These are phyloP conservation scores for Toxicodendron radicans DNA, from an alignment of 345 rosid genomes.

Conservation along the genomic window DNA sequence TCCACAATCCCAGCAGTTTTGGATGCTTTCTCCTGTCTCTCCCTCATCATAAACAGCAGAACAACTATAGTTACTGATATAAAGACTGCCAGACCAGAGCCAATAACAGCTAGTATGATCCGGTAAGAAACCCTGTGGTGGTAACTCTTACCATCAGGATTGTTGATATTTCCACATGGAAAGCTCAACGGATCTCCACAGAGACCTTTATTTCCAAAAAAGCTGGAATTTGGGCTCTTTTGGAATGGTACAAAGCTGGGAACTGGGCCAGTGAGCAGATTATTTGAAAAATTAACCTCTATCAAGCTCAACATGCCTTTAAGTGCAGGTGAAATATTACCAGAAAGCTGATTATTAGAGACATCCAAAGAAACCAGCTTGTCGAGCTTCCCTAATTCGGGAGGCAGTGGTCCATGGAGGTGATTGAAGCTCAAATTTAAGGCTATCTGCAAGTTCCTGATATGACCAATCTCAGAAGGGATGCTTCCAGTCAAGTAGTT, in stretches of 20 bases:
- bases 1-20: constrained; percentile 52
- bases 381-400: constrained; percentile 75
- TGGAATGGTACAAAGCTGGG: constrained; percentile 83
- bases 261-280: constrained; percentile 66
- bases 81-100: constrained; percentile 91
- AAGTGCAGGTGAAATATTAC: constrained; percentile 65
- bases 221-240: constrained; percentile 82
- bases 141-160: constrained; percentile 42
- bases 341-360: constrained; percentile 80
- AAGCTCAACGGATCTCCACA: constrained; percentile 82
- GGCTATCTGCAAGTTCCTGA: constrained; percentile 69
- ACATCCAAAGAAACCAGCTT: constrained; percentile 86
- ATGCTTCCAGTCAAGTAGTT: constrained; percentile 81
- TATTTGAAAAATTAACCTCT: constrained; percentile 85
- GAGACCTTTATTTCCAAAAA: constrained; percentile 73
- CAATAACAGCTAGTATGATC: constrained; percentile 78
- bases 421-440: constrained; percentile 82
- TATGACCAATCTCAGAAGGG: constrained; percentile 68
- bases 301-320: constrained; percentile 91
- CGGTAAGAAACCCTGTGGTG: constrained; percentile 85
- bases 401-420: constrained; percentile 79
- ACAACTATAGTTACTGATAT: constrained; percentile 80
- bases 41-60: constrained; percentile 91
- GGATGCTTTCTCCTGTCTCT: constrained; percentile 84
- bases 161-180: constrained; percentile 48